These are phyloP conservation scores for Phalaenopsis aphrodite DNA, from an alignment of 106 monocot genomes.

Conservation along the genomic window DNA sequence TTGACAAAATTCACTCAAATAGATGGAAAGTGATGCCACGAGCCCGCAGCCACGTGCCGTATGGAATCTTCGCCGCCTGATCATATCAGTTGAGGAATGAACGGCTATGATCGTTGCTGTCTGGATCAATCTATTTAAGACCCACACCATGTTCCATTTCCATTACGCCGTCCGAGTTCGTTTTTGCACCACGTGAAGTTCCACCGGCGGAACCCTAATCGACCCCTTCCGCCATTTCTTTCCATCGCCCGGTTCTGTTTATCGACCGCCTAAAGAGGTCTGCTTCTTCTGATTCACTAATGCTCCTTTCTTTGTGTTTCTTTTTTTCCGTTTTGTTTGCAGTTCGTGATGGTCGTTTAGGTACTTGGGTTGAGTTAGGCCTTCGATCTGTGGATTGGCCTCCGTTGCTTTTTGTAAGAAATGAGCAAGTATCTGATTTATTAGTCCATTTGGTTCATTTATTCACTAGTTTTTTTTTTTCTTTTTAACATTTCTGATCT, in stretches of 20 bases:
- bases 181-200: background rate
- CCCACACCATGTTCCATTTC: background rate
- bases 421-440: background rate
- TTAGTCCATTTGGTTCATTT: background rate
- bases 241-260: background rate
- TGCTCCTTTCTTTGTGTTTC: background rate
- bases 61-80: background rate
- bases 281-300: background rate
- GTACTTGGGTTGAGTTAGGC: background rate
- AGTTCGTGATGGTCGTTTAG: background rate
- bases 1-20: no score
- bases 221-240: background rate
- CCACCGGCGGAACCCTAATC: constrained; percentile 8
- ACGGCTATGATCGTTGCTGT: background rate
- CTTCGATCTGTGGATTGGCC: background rate
- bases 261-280: background rate
- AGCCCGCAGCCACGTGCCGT: no score
- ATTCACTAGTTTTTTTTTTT: background rate
- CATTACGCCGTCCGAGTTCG: background rate
- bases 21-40: no score
- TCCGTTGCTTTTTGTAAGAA: background rate
- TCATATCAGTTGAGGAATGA: background rate
- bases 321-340: background rate
- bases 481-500: constrained; percentile 4
- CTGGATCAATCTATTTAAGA: background rate